These are phyloP conservation scores for Aulographum hederae DNA, from an alignment of 2,329 filamentous ascomycete genomes.

Conservation along the genomic window DNA sequence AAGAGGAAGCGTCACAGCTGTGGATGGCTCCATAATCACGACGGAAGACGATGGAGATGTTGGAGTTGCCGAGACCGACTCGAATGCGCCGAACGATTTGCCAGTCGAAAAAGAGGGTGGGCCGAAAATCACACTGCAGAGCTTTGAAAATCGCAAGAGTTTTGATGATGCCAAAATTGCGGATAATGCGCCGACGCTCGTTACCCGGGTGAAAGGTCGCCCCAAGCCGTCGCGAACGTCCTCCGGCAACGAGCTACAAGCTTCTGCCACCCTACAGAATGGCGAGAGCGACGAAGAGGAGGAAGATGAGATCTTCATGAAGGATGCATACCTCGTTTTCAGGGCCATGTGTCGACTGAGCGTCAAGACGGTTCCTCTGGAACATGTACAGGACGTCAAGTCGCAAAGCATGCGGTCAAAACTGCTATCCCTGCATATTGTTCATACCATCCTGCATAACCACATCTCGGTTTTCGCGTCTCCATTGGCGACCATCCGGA, in stretches of 20 bases:
- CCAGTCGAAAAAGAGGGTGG: conserved; percentile 28
- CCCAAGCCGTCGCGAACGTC: conserved; percentile 21
- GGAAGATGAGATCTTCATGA: conserved; percentile 91
- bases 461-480: conserved; percentile 83
- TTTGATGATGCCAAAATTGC: conserved; percentile 47
- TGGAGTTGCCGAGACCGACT: conserved; percentile 12
- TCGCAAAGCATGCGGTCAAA: conserved; percentile 97
- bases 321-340: conserved; percentile 93
- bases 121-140: conserved; percentile 46
- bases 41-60: conserved; percentile 17
- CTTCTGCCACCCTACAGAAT: conserved; percentile 19
- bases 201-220: conserved; percentile 37
- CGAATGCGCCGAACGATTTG: conserved; percentile 22
- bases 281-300: conserved; percentile 44
- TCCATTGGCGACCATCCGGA: conserved; percentile 78
- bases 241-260: conserved; percentile 24
- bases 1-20: conserved; percentile 10
- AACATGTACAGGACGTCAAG: conserved; percentile 82
- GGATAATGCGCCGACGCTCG: conserved; percentile 49
- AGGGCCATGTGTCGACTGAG: conserved; percentile 94
- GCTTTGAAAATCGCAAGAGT: conserved; percentile 48
- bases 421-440: conserved; percentile 82
- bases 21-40: conserved; percentile 10
- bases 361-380: conserved; percentile 73
- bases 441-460: conserved; percentile 89